phyloP scores from a whole-genome alignment of 2,329 filamentous ascomycete species.

The Rutstroemia sp. region DNA sequence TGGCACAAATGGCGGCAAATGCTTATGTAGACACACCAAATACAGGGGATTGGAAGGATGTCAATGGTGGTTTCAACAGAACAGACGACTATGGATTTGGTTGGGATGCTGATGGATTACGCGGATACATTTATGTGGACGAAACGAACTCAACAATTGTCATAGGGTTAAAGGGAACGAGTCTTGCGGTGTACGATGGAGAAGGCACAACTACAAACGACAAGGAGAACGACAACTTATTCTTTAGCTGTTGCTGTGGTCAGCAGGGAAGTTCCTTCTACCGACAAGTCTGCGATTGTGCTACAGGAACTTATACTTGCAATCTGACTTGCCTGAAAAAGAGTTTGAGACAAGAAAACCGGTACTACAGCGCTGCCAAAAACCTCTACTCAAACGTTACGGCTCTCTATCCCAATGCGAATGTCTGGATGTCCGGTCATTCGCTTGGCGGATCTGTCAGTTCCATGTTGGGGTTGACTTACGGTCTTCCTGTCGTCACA shows the following conservation, averaged over 20 bases:
- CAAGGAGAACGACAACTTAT: slow-evolving; percentile 95
- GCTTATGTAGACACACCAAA: slow-evolving; percentile 73
- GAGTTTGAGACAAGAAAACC: slow-evolving; percentile 71
- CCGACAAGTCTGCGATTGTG: slow-evolving; percentile 90
- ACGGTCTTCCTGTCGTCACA: slow-evolving; percentile 82
- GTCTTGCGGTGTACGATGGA: slow-evolving; percentile 88
- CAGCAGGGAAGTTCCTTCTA: slow-evolving; percentile 87
- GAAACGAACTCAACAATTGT: slow-evolving; percentile 79
- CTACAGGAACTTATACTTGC: slow-evolving; percentile 77
- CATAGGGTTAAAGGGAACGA: slow-evolving; percentile 89
- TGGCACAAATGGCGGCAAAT: slow-evolving; percentile 84
- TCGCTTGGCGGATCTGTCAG: slow-evolving; percentile 86
- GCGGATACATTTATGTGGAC: slow-evolving; percentile 89
- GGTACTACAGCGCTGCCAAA: slow-evolving; percentile 83
- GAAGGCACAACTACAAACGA: slow-evolving; percentile 95
- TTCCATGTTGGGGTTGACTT: slow-evolving; percentile 84
- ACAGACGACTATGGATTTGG: slow-evolving; percentile 82
- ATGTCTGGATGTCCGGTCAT: slow-evolving; percentile 86
- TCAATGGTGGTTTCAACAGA: slow-evolving; percentile 73
- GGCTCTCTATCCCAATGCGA: slow-evolving; percentile 73
- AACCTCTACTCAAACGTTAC: slow-evolving; percentile 92
- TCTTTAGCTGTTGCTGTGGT: slow-evolving; percentile 95
- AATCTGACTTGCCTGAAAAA: slow-evolving; percentile 83
- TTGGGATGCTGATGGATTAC: slow-evolving; percentile 81
- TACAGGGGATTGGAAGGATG: slow-evolving; percentile 74